Evolutionary conservation across 805 yeast species (phyloP).

Genomic region (Myxozyma neotropica): DNA sequence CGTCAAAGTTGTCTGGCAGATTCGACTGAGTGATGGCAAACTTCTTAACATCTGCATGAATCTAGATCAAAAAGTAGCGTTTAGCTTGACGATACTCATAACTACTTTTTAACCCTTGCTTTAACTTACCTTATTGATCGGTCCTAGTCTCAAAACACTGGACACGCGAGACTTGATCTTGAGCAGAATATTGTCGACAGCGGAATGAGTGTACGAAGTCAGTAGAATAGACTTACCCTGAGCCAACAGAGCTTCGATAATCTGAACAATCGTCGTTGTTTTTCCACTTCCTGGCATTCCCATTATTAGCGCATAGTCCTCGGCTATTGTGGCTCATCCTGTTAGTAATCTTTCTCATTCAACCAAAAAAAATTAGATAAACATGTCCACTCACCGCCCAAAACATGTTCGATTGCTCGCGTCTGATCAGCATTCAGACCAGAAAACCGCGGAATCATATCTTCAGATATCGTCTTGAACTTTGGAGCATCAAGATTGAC

Average conservation of each 20-base stretch:
- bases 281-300: conserved; percentile 99
- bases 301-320: conserved; percentile 74
- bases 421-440: conserved; percentile 71
- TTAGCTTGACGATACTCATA: too few species aligned
- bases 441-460: conserved; percentile 8
- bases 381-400: conserved; percentile 56
- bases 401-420: conserved; percentile 64
- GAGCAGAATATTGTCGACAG: conserved; percentile 87
- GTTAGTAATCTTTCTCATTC: too few species aligned
- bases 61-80: conserved; percentile 35
- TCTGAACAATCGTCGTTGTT: conserved; percentile 81
- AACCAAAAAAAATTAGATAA: too few species aligned
- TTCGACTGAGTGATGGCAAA: conserved; percentile 39
- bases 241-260: conserved; percentile 62
- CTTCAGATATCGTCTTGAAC: conserved; percentile 37
- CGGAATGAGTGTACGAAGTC: conserved; percentile 91
- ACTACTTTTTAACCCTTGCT: too few species aligned
- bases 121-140: conserved; percentile 46
- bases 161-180: conserved; percentile 59
- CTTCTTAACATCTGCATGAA: conserved; percentile 63
- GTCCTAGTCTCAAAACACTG: conserved; percentile 69
- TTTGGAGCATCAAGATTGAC: conserved; percentile 58
- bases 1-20: conserved; percentile 41
- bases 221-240: conserved; percentile 69
- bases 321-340: conserved; percentile 15